Base-by-base conservation (phyloP, 2,329 filamentous ascomycete genomes). In the Colletotrichum liaoningense region DNA sequence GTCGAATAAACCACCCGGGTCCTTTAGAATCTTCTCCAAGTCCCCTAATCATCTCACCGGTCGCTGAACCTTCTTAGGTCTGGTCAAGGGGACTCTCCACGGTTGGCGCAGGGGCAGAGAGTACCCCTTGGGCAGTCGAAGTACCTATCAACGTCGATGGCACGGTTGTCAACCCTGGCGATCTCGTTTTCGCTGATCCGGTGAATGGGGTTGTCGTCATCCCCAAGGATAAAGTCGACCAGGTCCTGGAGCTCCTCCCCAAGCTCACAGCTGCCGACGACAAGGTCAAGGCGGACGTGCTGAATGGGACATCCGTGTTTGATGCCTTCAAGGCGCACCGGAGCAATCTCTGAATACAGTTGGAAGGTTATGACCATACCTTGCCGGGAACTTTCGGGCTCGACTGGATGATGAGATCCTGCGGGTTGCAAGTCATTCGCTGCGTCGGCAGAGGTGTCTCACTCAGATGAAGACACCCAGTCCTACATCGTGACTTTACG, bases 191-290 rank as follows among this genome's bases (percentile, higher is more conserved):
- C 81, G 89, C 90, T 69, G 93, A 95, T 79, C 87, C 90, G 5
- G 83, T 85, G n/a, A 93, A 94, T 75, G 93, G 92, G 0, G 89
- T 93, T 1, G 92, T 94, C 14, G 86, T 90, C 33, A 92, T 95
- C 70, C 93, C 93, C 1, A 83, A 84, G 60, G 87, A 86, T 42
- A 88, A 90, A 77, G 79, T 94, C 11, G 85, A 87, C 12, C 86
- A 88, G 60, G 89, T 94, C 24, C 78, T 94, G 14, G 88, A 89
- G 62, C 78, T 94, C 75, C 84, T 93, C 76, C 91, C 91, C 73
- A 71, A 77, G 70, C 78, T 87, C 49, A 81, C 81, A 6, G 77
- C 79, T 5, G 89, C 90, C 52, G 91, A 93, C 79, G 87, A 89
- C 63, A 86, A 86, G 79, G 90, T 91, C n/a, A 91, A 89, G 80